These are phyloP conservation scores for Radiomyces spectabilis DNA, from an alignment of 192 early-diverging fungal genomes.

Conservation along the genomic window DNA sequence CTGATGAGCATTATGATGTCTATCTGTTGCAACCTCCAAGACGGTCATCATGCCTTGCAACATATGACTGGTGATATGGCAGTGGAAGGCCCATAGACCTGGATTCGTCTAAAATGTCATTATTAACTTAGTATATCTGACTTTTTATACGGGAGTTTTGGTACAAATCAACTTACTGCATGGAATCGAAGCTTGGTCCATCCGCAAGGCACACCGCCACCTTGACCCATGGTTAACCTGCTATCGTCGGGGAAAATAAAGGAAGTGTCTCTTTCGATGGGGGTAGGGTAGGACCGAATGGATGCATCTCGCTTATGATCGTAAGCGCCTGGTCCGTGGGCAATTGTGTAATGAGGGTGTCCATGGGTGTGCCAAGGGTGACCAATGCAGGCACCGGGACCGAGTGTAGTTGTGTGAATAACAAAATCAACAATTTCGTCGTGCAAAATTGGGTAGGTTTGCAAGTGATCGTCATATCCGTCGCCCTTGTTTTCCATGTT, in stretches of 20 bases:
- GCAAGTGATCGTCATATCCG: not conserved
- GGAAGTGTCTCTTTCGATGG: conserved; percentile 4
- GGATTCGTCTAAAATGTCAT: conserved; percentile 9
- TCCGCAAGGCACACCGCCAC: not conserved
- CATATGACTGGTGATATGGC: conserved; percentile 22
- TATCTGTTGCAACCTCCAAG: conserved; percentile 10
- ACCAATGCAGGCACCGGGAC: not conserved
- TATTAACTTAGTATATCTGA: not conserved
- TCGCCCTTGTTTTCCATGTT: not conserved
- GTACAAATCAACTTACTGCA: not conserved
- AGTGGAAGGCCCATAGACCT: conserved; percentile 21
- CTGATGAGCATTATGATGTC: too few relatives aligned
- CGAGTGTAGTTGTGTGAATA: conserved; percentile 29
- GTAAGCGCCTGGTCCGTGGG: conserved; percentile 14
- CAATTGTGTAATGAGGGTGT: conserved; percentile 10
- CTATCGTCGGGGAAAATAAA: conserved; percentile 1
- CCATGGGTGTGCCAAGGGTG: conserved; percentile 27
- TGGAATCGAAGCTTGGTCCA: conserved; percentile 9
- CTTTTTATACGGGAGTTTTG: not conserved
- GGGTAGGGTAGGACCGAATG: not conserved
- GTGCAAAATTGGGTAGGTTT: conserved; percentile 1
- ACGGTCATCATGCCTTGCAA: conserved; percentile 15
- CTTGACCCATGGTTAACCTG: not conserved
- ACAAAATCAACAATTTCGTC: conserved; percentile 1
- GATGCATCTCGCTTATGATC: not conserved